Conservation (phyloP, 2,329 filamentous ascomycete genomes). For the Aschersonia sp. region DNA sequence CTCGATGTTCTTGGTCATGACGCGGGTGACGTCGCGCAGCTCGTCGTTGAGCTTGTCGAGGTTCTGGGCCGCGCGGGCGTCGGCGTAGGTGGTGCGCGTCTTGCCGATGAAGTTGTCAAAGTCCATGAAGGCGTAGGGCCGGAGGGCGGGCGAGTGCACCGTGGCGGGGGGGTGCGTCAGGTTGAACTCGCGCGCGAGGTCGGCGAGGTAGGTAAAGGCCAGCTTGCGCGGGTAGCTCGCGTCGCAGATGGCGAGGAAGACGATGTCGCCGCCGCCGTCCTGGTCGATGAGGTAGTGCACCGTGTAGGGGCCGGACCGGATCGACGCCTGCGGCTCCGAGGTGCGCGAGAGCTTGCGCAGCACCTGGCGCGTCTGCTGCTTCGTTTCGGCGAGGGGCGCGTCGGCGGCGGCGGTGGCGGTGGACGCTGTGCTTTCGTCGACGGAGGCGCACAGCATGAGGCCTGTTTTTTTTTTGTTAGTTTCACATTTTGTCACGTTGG, state of each 20-base stretch:
- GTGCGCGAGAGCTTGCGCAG: slow-evolving; percentile 78
- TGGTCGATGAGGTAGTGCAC: slow-evolving; percentile 76
- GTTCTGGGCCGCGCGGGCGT: slow-evolving; percentile 80
- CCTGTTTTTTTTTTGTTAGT: slow-evolving; percentile 35
- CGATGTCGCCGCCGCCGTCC: slow-evolving; percentile 43
- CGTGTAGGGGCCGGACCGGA: slow-evolving; percentile 70
- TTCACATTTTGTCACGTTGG: not conserved
- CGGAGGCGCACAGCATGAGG: slow-evolving; percentile 86
- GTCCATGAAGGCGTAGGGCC: slow-evolving; percentile 93
- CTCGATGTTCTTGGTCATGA: slow-evolving; percentile 99
- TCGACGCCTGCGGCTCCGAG: slow-evolving; percentile 78
- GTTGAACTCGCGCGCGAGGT: slow-evolving; percentile 81
- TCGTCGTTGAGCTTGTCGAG: slow-evolving; percentile 93
- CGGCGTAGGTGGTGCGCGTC: slow-evolving; percentile 87
- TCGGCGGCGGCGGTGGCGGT: too few species aligned
- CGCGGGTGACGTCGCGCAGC: slow-evolving; percentile 91
- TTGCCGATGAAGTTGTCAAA: slow-evolving; percentile 95
- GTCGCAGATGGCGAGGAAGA: slow-evolving; percentile 91
- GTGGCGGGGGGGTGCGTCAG: slow-evolving; percentile 64
- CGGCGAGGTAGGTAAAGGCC: slow-evolving; percentile 93
- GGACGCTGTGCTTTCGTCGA: slow-evolving; percentile 48
- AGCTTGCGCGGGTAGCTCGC: slow-evolving; percentile 92
- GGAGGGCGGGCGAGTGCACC: slow-evolving; percentile 59
- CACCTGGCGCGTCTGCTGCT: slow-evolving; percentile 80
- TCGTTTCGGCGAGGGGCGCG: slow-evolving; percentile 70